A percentile compares a stretch with the other conserved stretches of the same genome.
These are phyloP conservation scores for Penicillium sclerotigenum DNA, from an alignment of 2,329 filamentous ascomycete genomes.

Conservation along the genomic window DNA sequence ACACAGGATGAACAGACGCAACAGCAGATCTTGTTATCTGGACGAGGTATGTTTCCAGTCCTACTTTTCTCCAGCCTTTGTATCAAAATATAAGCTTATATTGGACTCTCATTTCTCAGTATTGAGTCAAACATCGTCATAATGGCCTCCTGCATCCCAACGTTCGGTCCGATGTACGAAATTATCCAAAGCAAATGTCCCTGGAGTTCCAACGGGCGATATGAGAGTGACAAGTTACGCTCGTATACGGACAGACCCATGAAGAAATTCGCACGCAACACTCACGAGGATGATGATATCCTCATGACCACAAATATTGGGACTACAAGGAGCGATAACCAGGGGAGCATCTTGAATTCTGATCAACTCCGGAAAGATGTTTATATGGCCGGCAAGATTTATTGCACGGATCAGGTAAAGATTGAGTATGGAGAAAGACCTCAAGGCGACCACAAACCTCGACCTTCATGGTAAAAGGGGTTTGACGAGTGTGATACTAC, in stretches of 20 bases:
- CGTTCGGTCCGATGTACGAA: slow-evolving; percentile 34
- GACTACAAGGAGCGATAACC: neutral
- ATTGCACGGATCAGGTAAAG: slow-evolving; percentile 20
- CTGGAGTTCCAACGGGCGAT: slow-evolving; percentile 14
- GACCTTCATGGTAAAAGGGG: neutral
- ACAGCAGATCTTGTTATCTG: slow-evolving; percentile 3
- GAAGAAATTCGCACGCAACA: neutral
- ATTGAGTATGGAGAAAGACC: slow-evolving; percentile 19
- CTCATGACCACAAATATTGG: neutral
- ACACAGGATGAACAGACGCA: neutral
- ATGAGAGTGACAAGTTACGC: neutral
- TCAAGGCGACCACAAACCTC: neutral
- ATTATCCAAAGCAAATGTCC: slow-evolving; percentile 20
- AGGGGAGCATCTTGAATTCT: slow-evolving; percentile 21
- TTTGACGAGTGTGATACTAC: neutral
- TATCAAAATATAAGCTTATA: neutral
- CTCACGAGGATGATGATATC: neutral
- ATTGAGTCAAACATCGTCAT: slow-evolving; percentile 36
- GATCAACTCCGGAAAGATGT: neutral
- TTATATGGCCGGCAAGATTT: slow-evolving; percentile 14
- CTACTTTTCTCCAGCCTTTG: no score
- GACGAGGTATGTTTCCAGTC: neutral
- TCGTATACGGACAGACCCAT: neutral
- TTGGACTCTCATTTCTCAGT: slow-evolving; percentile 4
- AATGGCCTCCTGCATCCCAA: slow-evolving; percentile 38